Evolutionary conservation across 768 basidiomycete species (phyloP).

Genomic region (Lactifluus piperatus): DNA sequence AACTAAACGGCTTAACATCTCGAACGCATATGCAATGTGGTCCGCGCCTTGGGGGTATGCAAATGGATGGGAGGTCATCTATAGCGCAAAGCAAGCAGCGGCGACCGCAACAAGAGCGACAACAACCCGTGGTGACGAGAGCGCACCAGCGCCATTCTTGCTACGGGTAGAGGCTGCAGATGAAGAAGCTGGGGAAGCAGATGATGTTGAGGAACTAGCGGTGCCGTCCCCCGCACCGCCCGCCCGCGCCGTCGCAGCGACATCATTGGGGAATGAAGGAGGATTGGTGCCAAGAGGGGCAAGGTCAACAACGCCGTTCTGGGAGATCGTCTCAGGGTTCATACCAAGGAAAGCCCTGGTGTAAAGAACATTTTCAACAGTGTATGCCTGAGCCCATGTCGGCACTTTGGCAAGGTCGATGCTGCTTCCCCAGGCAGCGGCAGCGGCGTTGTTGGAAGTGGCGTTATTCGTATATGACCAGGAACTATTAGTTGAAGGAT

Average conservation of each 20-base stretch:
- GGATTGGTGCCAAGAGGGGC: conserved; percentile 35
- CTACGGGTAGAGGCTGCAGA: conserved; percentile 21
- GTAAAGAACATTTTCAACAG: conserved; percentile 53
- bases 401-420: conserved; percentile 51
- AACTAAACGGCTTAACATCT: conserved; percentile 1
- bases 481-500: conserved; percentile 50
- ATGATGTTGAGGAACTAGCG: conserved; percentile 20
- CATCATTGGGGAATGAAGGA: conserved; percentile 52
- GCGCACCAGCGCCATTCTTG: conserved; percentile 37
- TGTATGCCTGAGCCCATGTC: conserved; percentile 38
- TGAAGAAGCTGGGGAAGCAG: conserved; percentile 15
- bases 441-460: conserved; percentile 40
- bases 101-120: conserved; percentile 44
- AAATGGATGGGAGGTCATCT: conserved; percentile 20
- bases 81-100: conserved; percentile 36
- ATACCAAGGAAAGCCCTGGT: conserved; percentile 36
- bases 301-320: conserved; percentile 46
- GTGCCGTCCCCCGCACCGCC: conserved; percentile 26
- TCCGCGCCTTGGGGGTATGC: conserved; percentile 5
- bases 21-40: conserved; percentile 2
- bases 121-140: conserved; percentile 40
- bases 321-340: conserved; percentile 43
- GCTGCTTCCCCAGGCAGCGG: conserved; percentile 52
- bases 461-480: conserved; percentile 39
- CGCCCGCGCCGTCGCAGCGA: conserved; percentile 34